Evolutionary conservation across 768 basidiomycete species (phyloP).

Genomic region (Floccularia luteovirens): DNA sequence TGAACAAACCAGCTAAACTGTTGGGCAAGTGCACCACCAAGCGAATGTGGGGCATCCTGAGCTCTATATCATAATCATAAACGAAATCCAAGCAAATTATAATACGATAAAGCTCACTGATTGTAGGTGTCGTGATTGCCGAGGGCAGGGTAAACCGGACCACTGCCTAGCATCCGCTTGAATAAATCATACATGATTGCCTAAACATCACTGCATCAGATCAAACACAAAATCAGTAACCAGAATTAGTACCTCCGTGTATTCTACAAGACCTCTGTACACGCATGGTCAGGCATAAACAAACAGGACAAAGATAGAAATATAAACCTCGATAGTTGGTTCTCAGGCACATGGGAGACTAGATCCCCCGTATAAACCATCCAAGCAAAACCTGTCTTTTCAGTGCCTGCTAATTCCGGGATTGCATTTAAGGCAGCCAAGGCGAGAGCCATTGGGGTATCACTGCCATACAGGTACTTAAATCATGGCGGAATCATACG

Average conservation of each 20-base stretch:
- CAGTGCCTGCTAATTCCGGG: slow-evolving; percentile 55
- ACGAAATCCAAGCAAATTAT: slow-evolving; percentile 44
- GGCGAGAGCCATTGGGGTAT: slow-evolving; percentile 55
- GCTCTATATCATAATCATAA: slow-evolving; percentile 49
- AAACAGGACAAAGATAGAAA: slow-evolving; percentile 14
- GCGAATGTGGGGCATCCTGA: slow-evolving; percentile 51
- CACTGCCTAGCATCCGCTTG: slow-evolving; percentile 50
- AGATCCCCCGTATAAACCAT: slow-evolving; percentile 70
- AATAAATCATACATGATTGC: slow-evolving; percentile 61
- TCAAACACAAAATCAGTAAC: slow-evolving; percentile 52
- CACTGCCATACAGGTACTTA: slow-evolving; percentile 25
- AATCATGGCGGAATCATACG: background rate
- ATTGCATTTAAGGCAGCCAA: slow-evolving; percentile 59
- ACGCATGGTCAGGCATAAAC: background rate
- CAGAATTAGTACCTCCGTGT: slow-evolving; percentile 58
- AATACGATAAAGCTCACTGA: slow-evolving; percentile 57
- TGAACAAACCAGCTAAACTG: slow-evolving; percentile 65
- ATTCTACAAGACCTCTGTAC: slow-evolving; percentile 47
- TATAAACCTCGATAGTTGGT: slow-evolving; percentile 51
- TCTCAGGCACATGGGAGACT: slow-evolving; percentile 62
- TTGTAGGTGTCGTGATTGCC: slow-evolving; percentile 78
- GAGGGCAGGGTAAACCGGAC: slow-evolving; percentile 69
- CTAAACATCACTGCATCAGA: slow-evolving; percentile 30
- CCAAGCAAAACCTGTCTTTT: slow-evolving; percentile 54
- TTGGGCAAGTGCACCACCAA: slow-evolving; percentile 43